Evolutionary conservation across 129 eudicot species (phyloP).

Genomic region (Centaurea solstitialis): DNA sequence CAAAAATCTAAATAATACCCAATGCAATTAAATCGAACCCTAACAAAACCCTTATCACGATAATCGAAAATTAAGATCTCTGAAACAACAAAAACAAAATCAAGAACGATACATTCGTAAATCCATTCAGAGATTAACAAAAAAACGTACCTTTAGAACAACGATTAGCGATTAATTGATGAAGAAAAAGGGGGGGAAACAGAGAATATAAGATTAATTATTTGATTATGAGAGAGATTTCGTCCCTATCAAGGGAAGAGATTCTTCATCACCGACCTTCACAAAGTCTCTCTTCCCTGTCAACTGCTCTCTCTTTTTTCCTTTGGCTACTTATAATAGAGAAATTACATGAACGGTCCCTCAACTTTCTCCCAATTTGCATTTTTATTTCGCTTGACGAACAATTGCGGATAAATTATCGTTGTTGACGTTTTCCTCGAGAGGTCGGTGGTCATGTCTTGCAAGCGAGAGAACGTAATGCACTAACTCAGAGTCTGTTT

Average conservation of each 20-base stretch:
- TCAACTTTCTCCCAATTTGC: not conserved
- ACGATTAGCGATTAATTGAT: conserved; percentile 12
- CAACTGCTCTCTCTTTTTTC: conserved; percentile 3
- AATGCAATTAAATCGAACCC: conserved; percentile 19
- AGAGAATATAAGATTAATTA: conserved; percentile 19
- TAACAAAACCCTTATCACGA: conserved; percentile 5
- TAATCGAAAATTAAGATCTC: conserved; percentile 11
- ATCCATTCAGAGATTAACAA: not conserved
- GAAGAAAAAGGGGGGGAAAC: not conserved
- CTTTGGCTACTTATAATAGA: not conserved
- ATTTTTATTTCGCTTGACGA: not conserved
- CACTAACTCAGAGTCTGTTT: no score
- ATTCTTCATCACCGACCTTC: conserved; percentile 8
- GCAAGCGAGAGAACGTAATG: no score
- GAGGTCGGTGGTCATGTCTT: no score
- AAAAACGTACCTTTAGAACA: conserved; percentile 2
- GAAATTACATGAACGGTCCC: not conserved
- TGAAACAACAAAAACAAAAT: not conserved
- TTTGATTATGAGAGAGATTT: conserved; percentile 15
- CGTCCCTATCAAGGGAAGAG: conserved; percentile 16
- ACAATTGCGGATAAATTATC: not conserved
- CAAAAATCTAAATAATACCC: not conserved
- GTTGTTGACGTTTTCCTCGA: not conserved
- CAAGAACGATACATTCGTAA: not conserved
- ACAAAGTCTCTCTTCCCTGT: conserved; percentile 12